Evolutionary conservation across 306 rosid species (phyloP).

Genomic region (Ceratonia siliqua): DNA sequence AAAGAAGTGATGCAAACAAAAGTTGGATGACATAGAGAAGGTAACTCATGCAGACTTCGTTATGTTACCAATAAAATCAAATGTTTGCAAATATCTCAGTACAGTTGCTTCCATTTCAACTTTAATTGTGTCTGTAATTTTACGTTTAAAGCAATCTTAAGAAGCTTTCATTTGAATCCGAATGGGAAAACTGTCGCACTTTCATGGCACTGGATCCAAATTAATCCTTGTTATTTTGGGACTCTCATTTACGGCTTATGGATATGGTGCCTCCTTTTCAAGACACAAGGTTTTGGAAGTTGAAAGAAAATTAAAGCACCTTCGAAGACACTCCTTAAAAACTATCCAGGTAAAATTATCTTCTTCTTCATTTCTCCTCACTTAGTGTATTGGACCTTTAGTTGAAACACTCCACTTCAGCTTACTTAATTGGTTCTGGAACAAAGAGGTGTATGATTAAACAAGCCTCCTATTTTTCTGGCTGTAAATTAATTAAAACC

Average conservation of each 20-base stretch:
- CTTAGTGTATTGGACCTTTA: background rate
- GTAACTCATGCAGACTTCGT: slow-evolving; percentile 54
- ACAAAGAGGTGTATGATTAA: too few relatives aligned
- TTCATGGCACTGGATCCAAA: slow-evolving; percentile 17
- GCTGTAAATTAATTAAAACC: too few relatives aligned
- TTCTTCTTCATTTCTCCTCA: background rate
- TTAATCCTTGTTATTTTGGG: slow-evolving; percentile 36
- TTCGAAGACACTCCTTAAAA: slow-evolving; percentile 50
- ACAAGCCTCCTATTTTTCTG: too few relatives aligned
- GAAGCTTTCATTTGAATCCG: slow-evolving; percentile 6
- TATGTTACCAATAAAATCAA: slow-evolving; percentile 16
- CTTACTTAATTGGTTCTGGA: too few relatives aligned
- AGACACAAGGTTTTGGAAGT: slow-evolving; percentile 44
- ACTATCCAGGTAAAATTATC: slow-evolving; percentile 47
- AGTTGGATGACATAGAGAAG: slow-evolving; percentile 47
- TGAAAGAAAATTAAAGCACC: slow-evolving; percentile 51
- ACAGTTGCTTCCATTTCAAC: slow-evolving; percentile 16
- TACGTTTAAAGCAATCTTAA: background rate
- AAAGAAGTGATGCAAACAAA: slow-evolving; percentile 32
- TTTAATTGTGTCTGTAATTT: background rate
- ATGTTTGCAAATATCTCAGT: background rate
- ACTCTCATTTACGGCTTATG: slow-evolving; percentile 14
- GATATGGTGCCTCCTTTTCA: slow-evolving; percentile 35
- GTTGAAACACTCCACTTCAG: background rate
- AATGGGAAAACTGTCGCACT: slow-evolving; percentile 21